These are phyloP conservation scores for Penicillium nucicola DNA, from an alignment of 495 filamentous ascomycete genomes.

Conservation along the genomic window DNA sequence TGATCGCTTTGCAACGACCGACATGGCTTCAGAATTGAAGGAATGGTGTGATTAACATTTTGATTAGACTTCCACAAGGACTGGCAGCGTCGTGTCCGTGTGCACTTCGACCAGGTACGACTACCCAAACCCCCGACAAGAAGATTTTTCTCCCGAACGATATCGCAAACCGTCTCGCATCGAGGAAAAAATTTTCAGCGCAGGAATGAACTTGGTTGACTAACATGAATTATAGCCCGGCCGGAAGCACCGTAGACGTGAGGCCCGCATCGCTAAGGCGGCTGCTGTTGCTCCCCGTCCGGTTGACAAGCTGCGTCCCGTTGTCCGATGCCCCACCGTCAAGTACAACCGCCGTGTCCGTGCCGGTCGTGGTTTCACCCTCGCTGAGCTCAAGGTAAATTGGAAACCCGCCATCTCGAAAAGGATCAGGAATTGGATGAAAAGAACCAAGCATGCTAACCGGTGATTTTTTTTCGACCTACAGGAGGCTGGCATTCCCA, in stretches of 20 bases:
- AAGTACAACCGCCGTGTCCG: slow-evolving; percentile 99
- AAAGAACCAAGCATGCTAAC: slow-evolving; percentile 13
- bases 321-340: slow-evolving; percentile 91
- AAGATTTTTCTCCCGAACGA: slow-evolving; percentile 21
- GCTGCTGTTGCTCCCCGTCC: slow-evolving; percentile 91
- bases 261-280: slow-evolving; percentile 88
- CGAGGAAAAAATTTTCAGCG: slow-evolving; percentile 11
- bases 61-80: slow-evolving; percentile 97
- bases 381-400: slow-evolving; percentile 94
- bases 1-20: background rate
- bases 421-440: background rate
- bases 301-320: slow-evolving; percentile 91
- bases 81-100: slow-evolving; percentile 97
- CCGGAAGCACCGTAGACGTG: slow-evolving; percentile 85
- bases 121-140: slow-evolving; percentile 15
- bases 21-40: slow-evolving; percentile 15
- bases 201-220: slow-evolving; percentile 19
- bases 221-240: slow-evolving; percentile 67
- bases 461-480: slow-evolving; percentile 7
- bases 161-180: slow-evolving; percentile 15
- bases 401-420: background rate
- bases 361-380: slow-evolving; percentile 93
- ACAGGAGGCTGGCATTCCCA: slow-evolving; percentile 92
- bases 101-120: slow-evolving; percentile 98
- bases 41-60: slow-evolving; percentile 27